Evolutionary conservation across 2,329 filamentous ascomycete species (phyloP).

Genomic region (Reticulascus tulasneorum): DNA sequence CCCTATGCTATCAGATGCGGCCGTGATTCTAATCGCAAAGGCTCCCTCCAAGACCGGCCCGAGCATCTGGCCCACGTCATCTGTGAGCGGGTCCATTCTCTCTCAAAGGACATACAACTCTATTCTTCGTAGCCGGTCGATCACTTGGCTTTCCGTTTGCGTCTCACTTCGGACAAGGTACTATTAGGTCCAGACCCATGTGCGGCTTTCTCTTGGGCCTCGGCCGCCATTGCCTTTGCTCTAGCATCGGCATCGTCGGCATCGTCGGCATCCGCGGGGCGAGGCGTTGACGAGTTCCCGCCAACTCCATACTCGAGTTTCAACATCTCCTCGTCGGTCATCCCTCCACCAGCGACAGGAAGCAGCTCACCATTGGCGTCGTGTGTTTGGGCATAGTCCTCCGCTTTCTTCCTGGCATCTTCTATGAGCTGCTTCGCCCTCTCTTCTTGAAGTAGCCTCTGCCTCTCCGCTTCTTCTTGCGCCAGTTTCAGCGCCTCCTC

Average conservation of each 20-base stretch:
- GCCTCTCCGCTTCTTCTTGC: slow-evolving; percentile 10
- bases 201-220: slow-evolving; percentile 2
- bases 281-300: background rate
- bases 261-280: background rate
- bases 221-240: slow-evolving; percentile 6
- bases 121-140: no score
- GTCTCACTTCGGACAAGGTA: no score
- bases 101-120: no score
- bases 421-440: slow-evolving; percentile 6
- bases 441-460: slow-evolving; percentile 3
- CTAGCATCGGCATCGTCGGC: slow-evolving; percentile 7
- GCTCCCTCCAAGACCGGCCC: no score
- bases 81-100: no score
- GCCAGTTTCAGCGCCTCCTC: slow-evolving; percentile 10
- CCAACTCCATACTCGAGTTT: slow-evolving; percentile 2
- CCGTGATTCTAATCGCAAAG: no score
- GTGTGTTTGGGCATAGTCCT: background rate
- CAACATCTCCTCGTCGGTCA: background rate
- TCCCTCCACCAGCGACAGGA: no score
- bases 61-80: no score
- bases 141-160: no score
- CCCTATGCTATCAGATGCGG: no score
- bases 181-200: no score
- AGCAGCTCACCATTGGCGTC: slow-evolving; percentile 5
- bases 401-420: slow-evolving; percentile 7